phyloP scores from a whole-genome alignment of 331 rosid genomes.

The Erythrophleum ivorense region DNA sequence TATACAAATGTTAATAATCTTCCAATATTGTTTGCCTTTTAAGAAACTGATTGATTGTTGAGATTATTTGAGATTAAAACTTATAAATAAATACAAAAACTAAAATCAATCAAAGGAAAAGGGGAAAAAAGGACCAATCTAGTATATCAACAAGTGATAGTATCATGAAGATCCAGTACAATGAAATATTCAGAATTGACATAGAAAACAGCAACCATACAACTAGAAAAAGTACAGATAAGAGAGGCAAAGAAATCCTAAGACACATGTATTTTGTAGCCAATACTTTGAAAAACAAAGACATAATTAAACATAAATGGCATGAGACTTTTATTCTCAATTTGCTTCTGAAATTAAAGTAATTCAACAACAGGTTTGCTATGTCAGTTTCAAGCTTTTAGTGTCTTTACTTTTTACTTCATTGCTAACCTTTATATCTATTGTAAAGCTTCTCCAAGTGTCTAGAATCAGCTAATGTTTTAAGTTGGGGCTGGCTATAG shows the following conservation, averaged over 20 bases:
- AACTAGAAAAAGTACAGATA: background rate
- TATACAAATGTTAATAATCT: background rate
- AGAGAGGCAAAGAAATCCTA: background rate
- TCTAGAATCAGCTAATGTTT: constrained; percentile 77
- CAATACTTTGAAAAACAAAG: background rate
- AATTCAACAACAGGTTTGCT: background rate
- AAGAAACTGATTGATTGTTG: background rate
- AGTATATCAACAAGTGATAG: background rate
- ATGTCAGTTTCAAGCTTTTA: background rate
- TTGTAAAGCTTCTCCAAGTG: constrained; percentile 95
- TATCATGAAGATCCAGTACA: background rate
- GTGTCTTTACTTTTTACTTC: background rate
- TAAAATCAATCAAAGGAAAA: background rate
- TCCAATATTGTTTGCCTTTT: constrained; percentile 24
- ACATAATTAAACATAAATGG: background rate
- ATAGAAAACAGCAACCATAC: background rate
- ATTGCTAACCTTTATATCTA: constrained; percentile 92
- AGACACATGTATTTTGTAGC: background rate
- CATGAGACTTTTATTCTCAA: background rate
- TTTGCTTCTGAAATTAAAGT: background rate
- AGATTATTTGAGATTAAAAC: constrained; percentile 19
- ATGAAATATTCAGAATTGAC: background rate
- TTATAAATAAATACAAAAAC: background rate
- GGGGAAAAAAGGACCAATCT: background rate
- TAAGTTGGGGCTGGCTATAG: constrained; percentile 92